A percentile compares a stretch with the other conserved stretches of the same genome.
These are phyloP conservation scores for Colletotrichum salicis DNA, from an alignment of 2,329 filamentous ascomycete genomes.

Conservation along the genomic window DNA sequence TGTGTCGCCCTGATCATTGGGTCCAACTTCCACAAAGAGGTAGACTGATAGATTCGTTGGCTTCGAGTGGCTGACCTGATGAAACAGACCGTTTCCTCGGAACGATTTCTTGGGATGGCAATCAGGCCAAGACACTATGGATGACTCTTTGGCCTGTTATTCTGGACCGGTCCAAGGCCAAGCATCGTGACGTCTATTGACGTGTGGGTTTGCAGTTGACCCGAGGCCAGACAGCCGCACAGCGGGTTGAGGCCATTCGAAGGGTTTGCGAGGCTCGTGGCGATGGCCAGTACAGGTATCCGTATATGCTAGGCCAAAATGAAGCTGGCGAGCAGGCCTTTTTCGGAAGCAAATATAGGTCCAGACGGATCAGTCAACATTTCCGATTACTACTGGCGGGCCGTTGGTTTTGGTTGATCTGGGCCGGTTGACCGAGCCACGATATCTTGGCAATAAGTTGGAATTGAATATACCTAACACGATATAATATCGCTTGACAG, in stretches of 20 bases:
- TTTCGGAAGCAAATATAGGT: neutral
- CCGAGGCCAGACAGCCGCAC: neutral
- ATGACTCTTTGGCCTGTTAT: neutral
- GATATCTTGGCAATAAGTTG: neutral
- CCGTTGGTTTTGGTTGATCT: neutral
- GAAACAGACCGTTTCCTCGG: constrained; percentile 21
- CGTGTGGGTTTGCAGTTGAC: neutral
- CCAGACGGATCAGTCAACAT: neutral
- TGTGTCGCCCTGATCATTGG: constrained; percentile 15
- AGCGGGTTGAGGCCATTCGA: neutral
- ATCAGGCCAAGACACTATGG: neutral
- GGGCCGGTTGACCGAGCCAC: neutral
- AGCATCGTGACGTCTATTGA: constrained; percentile 12
- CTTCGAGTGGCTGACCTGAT: constrained; percentile 12
- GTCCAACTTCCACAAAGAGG: neutral
- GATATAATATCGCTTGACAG: constrained; percentile 25
- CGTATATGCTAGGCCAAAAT: neutral
- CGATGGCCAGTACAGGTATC: neutral
- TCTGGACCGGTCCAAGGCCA: constrained; percentile 5
- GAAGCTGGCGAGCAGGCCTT: neutral
- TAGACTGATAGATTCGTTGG: neutral
- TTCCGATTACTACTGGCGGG: neutral
- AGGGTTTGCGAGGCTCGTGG: neutral
- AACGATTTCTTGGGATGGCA: neutral
- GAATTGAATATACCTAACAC: constrained; percentile 13